Percentiles rank a stretch among this genome's conserved stretches.
These are phyloP conservation scores for Lactarius sp. DNA, from an alignment of 768 basidiomycete species.

Conservation along the genomic window DNA sequence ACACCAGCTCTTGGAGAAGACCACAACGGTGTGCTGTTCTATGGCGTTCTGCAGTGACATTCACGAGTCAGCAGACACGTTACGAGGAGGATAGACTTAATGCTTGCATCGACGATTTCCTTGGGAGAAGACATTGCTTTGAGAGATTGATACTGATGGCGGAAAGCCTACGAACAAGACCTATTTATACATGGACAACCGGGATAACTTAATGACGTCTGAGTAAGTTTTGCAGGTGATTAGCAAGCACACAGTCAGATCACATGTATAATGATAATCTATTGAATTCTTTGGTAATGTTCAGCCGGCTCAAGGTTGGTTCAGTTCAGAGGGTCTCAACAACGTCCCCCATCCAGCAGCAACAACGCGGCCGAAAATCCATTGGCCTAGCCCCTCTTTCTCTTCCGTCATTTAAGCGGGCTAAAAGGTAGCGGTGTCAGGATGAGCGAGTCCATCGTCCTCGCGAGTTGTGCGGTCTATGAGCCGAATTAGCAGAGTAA, in stretches of 20 bases:
- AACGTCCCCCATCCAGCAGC: conserved; percentile 76
- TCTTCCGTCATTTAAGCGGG: conserved; percentile 80
- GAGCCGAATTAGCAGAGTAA: background rate
- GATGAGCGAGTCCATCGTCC: conserved; percentile 83
- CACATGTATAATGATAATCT: background rate
- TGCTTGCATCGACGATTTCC: conserved; percentile 16
- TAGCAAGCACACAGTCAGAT: background rate
- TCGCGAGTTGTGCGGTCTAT: conserved; percentile 88
- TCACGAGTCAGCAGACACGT: background rate
- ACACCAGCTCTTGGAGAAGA: conserved; percentile 39
- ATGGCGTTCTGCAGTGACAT: conserved; percentile 30
- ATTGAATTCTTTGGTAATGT: background rate
- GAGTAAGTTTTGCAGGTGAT: background rate
- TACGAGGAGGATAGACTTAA: too few relatives aligned
- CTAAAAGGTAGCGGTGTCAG: conserved; percentile 75
- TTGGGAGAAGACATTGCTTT: conserved; percentile 12
- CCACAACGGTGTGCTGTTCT: conserved; percentile 34
- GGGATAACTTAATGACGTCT: conserved; percentile 1
- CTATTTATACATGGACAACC: background rate
- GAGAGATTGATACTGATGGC: background rate
- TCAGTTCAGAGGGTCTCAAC: conserved; percentile 7
- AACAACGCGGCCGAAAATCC: conserved; percentile 81
- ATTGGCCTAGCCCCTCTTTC: conserved; percentile 91
- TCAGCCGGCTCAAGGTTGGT: background rate
- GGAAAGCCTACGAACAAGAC: background rate